Evolutionary conservation across 1,284 basidiomycete species (phyloP).

Genomic region (Tetrapyrgos nigripes): DNA sequence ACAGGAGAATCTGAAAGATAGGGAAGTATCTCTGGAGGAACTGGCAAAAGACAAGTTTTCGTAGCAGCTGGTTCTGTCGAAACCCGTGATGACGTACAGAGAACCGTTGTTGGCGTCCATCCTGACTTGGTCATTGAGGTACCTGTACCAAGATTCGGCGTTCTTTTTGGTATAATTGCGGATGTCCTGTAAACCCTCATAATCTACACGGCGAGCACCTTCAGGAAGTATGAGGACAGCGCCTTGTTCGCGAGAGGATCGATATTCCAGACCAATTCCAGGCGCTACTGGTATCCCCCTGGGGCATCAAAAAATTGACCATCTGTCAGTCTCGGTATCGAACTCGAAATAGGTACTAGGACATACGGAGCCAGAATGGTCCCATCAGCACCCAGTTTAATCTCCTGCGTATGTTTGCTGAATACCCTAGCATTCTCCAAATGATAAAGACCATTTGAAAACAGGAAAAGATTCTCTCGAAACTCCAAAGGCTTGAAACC

Average conservation of each 20-base stretch:
- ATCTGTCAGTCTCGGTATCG: background rate
- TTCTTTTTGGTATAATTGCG: conserved; percentile 2
- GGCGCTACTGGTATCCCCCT: background rate
- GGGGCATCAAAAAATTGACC: background rate
- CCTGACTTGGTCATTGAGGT: background rate
- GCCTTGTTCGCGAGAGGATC: background rate
- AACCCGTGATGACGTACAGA: conserved; percentile 5
- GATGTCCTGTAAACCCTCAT: background rate
- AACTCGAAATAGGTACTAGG: background rate
- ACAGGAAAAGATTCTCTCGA: background rate
- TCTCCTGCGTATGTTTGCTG: background rate
- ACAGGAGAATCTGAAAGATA: background rate
- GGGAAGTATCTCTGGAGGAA: background rate
- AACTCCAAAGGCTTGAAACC: background rate
- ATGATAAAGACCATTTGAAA: background rate
- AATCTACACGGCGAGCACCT: conserved; percentile 8
- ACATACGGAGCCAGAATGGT: background rate
- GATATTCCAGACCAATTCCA: background rate
- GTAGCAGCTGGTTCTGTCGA: background rate
- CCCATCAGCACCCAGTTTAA: background rate
- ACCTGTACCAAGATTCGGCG: conserved; percentile 1
- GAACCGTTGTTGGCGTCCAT: background rate
- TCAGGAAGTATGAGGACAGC: conserved; percentile 8
- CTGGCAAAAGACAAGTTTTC: background rate
- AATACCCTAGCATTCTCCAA: background rate